Conservation (phyloP, 129 eudicot genomes). For the Flaveria sonorensis region DNA sequence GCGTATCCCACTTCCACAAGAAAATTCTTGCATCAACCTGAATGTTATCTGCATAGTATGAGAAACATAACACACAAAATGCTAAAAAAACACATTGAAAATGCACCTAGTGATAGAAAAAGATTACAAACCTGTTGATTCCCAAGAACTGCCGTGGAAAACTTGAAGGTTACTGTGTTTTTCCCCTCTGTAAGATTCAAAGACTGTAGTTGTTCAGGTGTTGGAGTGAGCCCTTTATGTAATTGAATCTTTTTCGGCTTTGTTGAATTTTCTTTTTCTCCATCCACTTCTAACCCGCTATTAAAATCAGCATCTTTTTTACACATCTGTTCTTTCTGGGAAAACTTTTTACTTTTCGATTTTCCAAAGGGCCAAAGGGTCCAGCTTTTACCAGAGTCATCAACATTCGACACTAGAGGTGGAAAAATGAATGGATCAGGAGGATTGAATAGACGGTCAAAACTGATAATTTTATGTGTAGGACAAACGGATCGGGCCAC, state of each 20-base stretch:
- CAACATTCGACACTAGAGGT: constrained; percentile 26
- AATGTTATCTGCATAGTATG: constrained; percentile 26
- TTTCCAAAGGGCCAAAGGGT: constrained; percentile 66
- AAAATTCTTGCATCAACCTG: constrained; percentile 94
- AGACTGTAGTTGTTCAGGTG: constrained; percentile 75
- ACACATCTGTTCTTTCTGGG: constrained; percentile 20
- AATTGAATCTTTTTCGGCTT: constrained; percentile 39
- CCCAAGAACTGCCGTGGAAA: constrained; percentile 85
- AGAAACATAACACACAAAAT: constrained; percentile 27
- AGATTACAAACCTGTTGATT: constrained; percentile 71
- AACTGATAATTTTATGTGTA: background rate
- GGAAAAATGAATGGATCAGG: background rate
- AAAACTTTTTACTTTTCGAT: constrained; percentile 47
- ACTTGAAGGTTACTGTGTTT: constrained; percentile 75
- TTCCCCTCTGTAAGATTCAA: constrained; percentile 79
- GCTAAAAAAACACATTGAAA: background rate
- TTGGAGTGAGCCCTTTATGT: constrained; percentile 56
- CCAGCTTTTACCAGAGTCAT: constrained; percentile 53
- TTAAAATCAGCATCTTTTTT: constrained; percentile 33
- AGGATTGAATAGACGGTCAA: background rate
- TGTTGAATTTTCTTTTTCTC: constrained; percentile 32
- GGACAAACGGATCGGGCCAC: background rate
- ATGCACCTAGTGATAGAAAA: constrained; percentile 8
- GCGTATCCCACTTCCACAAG: constrained; percentile 92
- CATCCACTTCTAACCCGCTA: constrained; percentile 34